These are phyloP conservation scores for Malus domestica DNA, from an alignment of 306 rosid genomes.

Conservation along the genomic window ASM211411v1 NC_041799.1:40865501-40866000, in stretches of 20 bases:
- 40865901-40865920: constrained; percentile 50
- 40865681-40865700: constrained; percentile 70
- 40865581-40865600: constrained; percentile 37
- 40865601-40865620: constrained; percentile 40
- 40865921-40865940: constrained; percentile 55
- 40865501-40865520: constrained; percentile 28
- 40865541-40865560: not conserved
- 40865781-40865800: constrained; percentile 62
- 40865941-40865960: constrained; percentile 41
- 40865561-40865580: not conserved
- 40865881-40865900: constrained; percentile 40
- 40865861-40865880: constrained; percentile 39
- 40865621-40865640: constrained; percentile 70
- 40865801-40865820: constrained; percentile 61
- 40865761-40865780: constrained; percentile 70
- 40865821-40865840: constrained; percentile 36
- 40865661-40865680: constrained; percentile 70
- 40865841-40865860: constrained; percentile 39
- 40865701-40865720: constrained; percentile 57
- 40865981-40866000: constrained; percentile 48
- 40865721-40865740: constrained; percentile 52
- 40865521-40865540: not conserved
- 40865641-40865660: constrained; percentile 62
- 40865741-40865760: constrained; percentile 59
- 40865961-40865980: constrained; percentile 42